Conservation (phyloP, 2,329 filamentous ascomycete species). For the Ophiostoma tasmaniense region DNA sequence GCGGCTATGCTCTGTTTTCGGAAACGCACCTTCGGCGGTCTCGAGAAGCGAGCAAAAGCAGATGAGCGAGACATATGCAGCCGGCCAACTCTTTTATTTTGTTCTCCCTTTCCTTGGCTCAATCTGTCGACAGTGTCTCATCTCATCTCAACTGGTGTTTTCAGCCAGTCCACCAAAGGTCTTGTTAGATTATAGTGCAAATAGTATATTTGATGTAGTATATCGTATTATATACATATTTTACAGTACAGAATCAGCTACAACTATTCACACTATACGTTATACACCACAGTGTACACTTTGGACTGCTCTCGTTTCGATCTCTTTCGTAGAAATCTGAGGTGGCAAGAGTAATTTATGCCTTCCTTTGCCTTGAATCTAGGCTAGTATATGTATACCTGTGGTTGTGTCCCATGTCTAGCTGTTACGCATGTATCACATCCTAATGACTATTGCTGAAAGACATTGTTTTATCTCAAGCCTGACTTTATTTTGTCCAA, state of each 20-base stretch:
- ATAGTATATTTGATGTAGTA: no score
- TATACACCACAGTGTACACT: no score
- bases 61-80: slow-evolving; percentile 15
- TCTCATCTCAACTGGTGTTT: neutral
- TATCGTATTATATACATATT: no score
- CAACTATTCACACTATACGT: neutral
- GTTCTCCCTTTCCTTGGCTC: neutral
- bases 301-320: neutral
- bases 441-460: neutral
- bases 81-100: neutral
- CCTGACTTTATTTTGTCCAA: neutral
- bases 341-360: neutral
- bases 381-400: neutral
- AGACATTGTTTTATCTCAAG: neutral
- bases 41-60: slow-evolving; percentile 18
- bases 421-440: neutral
- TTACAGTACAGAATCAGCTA: no score
- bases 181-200: no score
- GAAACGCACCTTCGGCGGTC: slow-evolving; percentile 12
- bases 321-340: neutral
- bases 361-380: neutral
- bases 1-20: neutral
- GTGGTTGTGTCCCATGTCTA: neutral
- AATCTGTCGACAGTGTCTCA: no score
- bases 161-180: no score